Conservation (phyloP, 306 rosid genomes). For the Spatholobus suberectus region DNA sequence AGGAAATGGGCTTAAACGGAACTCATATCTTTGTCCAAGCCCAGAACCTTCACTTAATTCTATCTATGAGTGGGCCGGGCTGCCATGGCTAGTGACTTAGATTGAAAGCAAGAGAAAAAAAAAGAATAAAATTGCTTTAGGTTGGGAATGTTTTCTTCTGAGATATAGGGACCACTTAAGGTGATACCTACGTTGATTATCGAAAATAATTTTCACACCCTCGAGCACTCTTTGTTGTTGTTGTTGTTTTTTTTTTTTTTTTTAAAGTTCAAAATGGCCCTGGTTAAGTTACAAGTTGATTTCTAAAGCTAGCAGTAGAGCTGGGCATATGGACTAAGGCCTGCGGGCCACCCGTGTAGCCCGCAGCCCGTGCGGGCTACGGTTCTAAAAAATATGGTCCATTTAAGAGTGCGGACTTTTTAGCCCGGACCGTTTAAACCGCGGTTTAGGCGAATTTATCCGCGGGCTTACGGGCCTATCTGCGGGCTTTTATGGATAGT, state of each 20-base stretch:
- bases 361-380: too few species aligned
- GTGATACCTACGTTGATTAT: conserved; percentile 19
- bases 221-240: not conserved
- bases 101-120: not conserved
- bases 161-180: not conserved
- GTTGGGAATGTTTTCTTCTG: not conserved
- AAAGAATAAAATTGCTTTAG: not conserved
- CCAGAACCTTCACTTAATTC: not conserved
- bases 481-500: too few species aligned
- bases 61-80: not conserved
- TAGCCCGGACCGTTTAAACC: too few species aligned
- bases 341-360: too few species aligned
- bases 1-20: conserved; percentile 25
- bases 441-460: too few species aligned
- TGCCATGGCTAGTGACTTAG: not conserved
- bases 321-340: too few species aligned
- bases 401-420: too few species aligned
- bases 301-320: conserved; percentile 19
- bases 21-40: not conserved
- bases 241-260: not conserved
- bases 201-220: not conserved
- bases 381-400: too few species aligned
- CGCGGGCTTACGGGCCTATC: too few species aligned
- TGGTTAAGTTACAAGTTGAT: conserved; percentile 42
- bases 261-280: not conserved